A percentile compares a stretch with the other conserved stretches of the same genome.
phyloP scores from a whole-genome alignment of 2,329 filamentous ascomycete genomes.

The Phoma sp. region DNA sequence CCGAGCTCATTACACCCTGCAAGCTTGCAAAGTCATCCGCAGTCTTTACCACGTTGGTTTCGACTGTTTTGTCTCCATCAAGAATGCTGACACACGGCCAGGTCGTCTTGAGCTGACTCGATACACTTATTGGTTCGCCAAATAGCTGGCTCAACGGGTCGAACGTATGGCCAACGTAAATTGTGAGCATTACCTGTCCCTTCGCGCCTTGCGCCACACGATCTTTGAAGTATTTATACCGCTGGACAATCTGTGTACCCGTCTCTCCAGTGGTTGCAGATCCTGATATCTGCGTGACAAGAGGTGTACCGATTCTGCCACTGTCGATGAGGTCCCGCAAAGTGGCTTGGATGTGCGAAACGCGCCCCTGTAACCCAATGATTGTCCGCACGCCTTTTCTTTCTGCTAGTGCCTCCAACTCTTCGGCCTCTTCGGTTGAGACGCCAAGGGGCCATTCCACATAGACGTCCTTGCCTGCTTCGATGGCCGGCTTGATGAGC shows the following conservation, averaged over 20 bases:
- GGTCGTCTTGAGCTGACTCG: background rate
- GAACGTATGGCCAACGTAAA: background rate
- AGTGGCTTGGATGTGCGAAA: background rate
- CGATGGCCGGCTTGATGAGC: slow-evolving; percentile 56
- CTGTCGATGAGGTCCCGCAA: background rate
- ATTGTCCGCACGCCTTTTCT: slow-evolving; percentile 25
- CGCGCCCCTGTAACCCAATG: slow-evolving; percentile 55
- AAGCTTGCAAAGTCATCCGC: background rate
- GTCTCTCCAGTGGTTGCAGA: background rate
- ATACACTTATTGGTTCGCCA: background rate
- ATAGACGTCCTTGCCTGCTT: slow-evolving; percentile 61
- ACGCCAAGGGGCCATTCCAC: slow-evolving; percentile 59
- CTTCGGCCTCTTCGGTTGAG: slow-evolving; percentile 51
- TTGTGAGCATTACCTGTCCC: background rate
- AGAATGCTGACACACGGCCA: background rate
- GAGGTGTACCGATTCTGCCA: background rate
- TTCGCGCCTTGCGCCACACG: background rate
- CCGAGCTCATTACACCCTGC: background rate
- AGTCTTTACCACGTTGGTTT: background rate
- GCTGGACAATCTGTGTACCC: background rate
- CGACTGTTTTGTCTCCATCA: background rate
- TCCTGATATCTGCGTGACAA: background rate
- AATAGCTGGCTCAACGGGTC: background rate
- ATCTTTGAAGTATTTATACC: background rate
- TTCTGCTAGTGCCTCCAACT: background rate